Percentiles rank a stretch among this genome's conserved stretches.
These are phyloP conservation scores for Ampelomyces quisqualis DNA, from an alignment of 2,329 filamentous ascomycete species.

Conservation along the genomic window DNA sequence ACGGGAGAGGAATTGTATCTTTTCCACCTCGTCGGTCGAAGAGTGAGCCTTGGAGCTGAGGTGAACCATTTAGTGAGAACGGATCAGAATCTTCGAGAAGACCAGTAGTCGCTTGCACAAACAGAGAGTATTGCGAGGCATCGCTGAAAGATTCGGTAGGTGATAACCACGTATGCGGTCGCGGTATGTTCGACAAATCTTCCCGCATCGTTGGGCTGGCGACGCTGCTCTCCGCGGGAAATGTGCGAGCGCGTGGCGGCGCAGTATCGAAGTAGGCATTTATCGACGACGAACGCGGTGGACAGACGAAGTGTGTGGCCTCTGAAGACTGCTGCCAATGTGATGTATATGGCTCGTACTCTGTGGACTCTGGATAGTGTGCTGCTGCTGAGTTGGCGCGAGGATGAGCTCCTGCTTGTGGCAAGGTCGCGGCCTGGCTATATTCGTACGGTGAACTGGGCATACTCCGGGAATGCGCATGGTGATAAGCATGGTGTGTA, in stretches of 20 bases:
- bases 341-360: conserved; percentile 20
- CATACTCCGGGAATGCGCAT: conserved; percentile 38
- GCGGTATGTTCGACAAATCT: conserved; percentile 20
- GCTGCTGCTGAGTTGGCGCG: conserved; percentile 28
- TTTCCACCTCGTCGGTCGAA: conserved; percentile 34
- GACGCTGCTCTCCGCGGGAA: conserved; percentile 24
- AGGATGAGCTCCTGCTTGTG: conserved; percentile 14
- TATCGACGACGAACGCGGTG: conserved; percentile 18
- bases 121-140: conserved; percentile 41
- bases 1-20: conserved; percentile 27
- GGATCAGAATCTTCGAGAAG: conserved; percentile 34
- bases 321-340: conserved; percentile 3
- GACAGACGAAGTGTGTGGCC: conserved; percentile 2
- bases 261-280: conserved; percentile 23
- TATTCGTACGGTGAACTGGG: conserved; percentile 34
- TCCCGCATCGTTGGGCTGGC: conserved; percentile 21
- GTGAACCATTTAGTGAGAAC: conserved; percentile 34
- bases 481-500: conserved; percentile 18
- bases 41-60: conserved; percentile 37
- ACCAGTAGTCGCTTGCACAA: conserved; percentile 44
- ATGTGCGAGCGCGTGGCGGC: conserved; percentile 30
- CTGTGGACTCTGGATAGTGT: conserved; percentile 13
- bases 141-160: conserved; percentile 40
- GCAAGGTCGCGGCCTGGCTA: conserved; percentile 9
- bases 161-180: conserved; percentile 39